A percentile compares a stretch with the other conserved stretches of the same genome.
Conservation (phyloP, 257 asterid genomes). For the Buddleja alternifolia region DNA sequence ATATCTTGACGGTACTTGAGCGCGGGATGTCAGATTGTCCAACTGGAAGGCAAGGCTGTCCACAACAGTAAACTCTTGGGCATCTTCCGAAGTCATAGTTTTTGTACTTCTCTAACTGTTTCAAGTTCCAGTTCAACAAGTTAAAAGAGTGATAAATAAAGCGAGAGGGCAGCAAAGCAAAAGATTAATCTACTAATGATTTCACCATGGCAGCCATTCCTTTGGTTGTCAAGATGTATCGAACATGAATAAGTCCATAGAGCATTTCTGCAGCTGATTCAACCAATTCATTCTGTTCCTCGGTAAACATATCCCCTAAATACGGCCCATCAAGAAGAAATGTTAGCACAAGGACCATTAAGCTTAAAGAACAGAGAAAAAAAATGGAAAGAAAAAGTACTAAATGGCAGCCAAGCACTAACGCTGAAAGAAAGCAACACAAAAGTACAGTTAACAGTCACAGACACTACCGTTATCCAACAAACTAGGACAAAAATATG, state of each 20-base stretch:
- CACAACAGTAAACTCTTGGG: slow-evolving; percentile 94
- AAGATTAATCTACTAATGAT: slow-evolving; percentile 24
- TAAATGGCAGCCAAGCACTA: neutral
- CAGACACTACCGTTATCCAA: neutral
- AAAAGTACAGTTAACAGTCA: neutral
- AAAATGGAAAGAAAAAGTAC: slow-evolving; percentile 11
- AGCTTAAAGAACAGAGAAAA: neutral
- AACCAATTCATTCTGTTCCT: slow-evolving; percentile 93
- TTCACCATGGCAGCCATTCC: slow-evolving; percentile 98
- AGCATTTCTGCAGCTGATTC: slow-evolving; percentile 99
- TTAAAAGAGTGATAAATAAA: slow-evolving; percentile 14
- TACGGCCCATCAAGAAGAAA: slow-evolving; percentile 29
- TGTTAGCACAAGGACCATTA: slow-evolving; percentile 27
- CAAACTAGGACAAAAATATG: neutral
- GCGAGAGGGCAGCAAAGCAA: slow-evolving; percentile 9
- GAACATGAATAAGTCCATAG: slow-evolving; percentile 88
- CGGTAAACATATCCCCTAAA: slow-evolving; percentile 87
- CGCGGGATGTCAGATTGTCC: slow-evolving; percentile 96
- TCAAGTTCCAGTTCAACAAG: slow-evolving; percentile 23
- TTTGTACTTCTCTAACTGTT: slow-evolving; percentile 92
- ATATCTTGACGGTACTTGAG: slow-evolving; percentile 87
- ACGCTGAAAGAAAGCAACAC: neutral
- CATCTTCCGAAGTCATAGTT: slow-evolving; percentile 96
- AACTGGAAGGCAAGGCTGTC: slow-evolving; percentile 98
- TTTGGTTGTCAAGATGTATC: slow-evolving; percentile 91